A percentile compares a stretch with the other conserved stretches of the same genome.
These are phyloP conservation scores for Claviceps sp. DNA, from an alignment of 2,329 filamentous ascomycete species.

Conservation along the genomic window DNA sequence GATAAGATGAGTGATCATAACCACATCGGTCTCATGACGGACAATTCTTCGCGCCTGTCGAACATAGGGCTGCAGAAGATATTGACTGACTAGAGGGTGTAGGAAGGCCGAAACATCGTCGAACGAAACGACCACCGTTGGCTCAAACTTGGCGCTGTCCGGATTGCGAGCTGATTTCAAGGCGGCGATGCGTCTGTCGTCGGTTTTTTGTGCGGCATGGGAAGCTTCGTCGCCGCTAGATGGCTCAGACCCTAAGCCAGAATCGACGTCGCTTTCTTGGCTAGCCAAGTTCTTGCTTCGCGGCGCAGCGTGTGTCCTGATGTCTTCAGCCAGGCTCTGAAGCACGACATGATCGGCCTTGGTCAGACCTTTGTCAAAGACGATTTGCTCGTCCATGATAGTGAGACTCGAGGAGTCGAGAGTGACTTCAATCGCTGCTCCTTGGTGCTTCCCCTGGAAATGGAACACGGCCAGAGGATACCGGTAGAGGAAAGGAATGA, in stretches of 20 bases:
- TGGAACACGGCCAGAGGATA: not conserved
- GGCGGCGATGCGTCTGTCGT: slow-evolving; percentile 14
- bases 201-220: not conserved
- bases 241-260: slow-evolving; percentile 7
- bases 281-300: not conserved
- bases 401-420: not conserved
- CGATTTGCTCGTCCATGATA: slow-evolving; percentile 15
- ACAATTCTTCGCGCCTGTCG: slow-evolving; percentile 41
- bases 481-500: not conserved
- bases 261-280: slow-evolving; percentile 3
- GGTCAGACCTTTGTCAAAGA: slow-evolving; percentile 27
- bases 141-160: slow-evolving; percentile 27
- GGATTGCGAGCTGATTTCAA: slow-evolving; percentile 31
- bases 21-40: slow-evolving; percentile 56
- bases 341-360: slow-evolving; percentile 27
- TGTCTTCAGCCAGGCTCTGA: slow-evolving; percentile 25
- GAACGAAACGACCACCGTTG: slow-evolving; percentile 29
- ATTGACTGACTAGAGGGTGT: slow-evolving; percentile 27
- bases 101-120: slow-evolving; percentile 26
- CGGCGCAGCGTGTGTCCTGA: slow-evolving; percentile 10
- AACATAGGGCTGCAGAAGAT: slow-evolving; percentile 47
- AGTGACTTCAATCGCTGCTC: not conserved
- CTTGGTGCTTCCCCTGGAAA: not conserved
- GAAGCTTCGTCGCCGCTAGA: slow-evolving; percentile 2
- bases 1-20: slow-evolving; percentile 65